Percentiles rank a stretch among this genome's conserved stretches.
These are phyloP conservation scores for Scenedesmus sp. DNA, from an alignment of 163 green algal species.

Conservation along the genomic window DNA sequence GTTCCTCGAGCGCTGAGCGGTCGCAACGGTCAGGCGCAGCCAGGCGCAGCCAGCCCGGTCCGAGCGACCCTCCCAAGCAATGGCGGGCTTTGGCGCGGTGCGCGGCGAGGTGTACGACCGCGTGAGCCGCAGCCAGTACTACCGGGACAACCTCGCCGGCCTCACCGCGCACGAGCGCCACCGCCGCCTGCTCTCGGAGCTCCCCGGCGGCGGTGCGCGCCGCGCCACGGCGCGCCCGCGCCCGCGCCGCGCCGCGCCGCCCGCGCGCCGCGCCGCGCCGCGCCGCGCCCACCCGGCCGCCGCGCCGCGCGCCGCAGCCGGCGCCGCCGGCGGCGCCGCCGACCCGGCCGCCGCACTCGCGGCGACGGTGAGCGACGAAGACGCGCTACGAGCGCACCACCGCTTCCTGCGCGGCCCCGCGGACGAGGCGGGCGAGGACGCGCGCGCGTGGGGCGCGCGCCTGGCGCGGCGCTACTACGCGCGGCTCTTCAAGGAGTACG, in stretches of 20 bases:
- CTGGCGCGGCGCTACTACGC: conserved; percentile 86
- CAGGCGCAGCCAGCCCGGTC: background rate
- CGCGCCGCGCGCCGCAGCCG: too few species aligned
- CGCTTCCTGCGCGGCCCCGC: conserved; percentile 52
- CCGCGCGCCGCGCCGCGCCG: too few species aligned
- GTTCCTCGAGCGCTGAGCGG: conserved; percentile 33
- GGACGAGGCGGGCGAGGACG: conserved; percentile 43
- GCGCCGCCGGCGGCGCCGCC: background rate
- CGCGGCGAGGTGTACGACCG: conserved; percentile 24
- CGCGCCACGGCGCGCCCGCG: background rate
- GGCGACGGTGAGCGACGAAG: conserved; percentile 26
- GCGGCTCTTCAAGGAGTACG: conserved; percentile 89
- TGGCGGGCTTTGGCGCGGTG: background rate
- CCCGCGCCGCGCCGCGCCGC: background rate
- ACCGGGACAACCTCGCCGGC: conserved; percentile 38
- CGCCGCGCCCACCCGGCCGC: too few species aligned
- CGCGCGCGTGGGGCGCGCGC: conserved; percentile 66
- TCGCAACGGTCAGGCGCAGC: too few species aligned
- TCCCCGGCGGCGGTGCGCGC: background rate
- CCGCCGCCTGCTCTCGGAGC: conserved; percentile 41
- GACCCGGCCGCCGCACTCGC: background rate
- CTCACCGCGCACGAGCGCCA: conserved; percentile 55
- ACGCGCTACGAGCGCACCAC: conserved; percentile 31
- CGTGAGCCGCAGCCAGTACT: conserved; percentile 31
- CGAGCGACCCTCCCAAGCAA: background rate